Base-by-base conservation (phyloP, 257 asterid genomes). In the Mentha longifolia region DNA sequence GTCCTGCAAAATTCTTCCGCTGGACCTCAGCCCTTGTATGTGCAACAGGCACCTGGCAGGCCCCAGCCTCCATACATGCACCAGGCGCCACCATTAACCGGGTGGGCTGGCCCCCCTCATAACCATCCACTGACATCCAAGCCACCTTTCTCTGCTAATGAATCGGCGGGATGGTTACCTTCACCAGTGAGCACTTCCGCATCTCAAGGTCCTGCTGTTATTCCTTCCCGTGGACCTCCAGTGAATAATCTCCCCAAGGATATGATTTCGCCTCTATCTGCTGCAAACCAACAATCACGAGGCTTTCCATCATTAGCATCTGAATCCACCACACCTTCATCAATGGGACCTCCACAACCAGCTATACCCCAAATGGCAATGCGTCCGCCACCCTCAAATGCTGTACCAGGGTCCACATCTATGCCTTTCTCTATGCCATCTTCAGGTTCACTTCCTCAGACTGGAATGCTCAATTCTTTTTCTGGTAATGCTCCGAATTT, bases 21-120 rank as follows among this genome's bases (percentile, higher is more conserved):
- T 35, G 80, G 81, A 33, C 84, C 86, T 62, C 88, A 76, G 72
- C 84, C 79, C 51, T 74, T 77, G 3, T 83, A 77, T 72, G 45
- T 64, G 74, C 86, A 88, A 61, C 89, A 79, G 73, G 69, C 77
- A 59, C 70, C 83, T 62, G 88, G 85, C 46, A 82, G 80, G 64
- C 88, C 83, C 55, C 89, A 75, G 70, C 85, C 79, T 64, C 77
- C 81, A 12, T 83, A 77, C 77, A 61, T 64, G 72, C 86, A 89
- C 63, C 88, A 79, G 73, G 66, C 78, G 39, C 70, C 64, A 41
- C 67, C 75, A 4, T 63, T 71, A 25, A n/a, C 76, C 2, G 86
- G 84, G 71, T 71, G 82, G 69, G 69, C 79, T 9, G 86, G 84
- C 58, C 72, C 83, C 65, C 73, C 79, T 15, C 83, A 75, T 41